Evolutionary conservation across 1,284 basidiomycete genomes (phyloP), one percentile per base, ranked within the genome.

Genomic region (Lignosus rhinocerotis): DNA sequence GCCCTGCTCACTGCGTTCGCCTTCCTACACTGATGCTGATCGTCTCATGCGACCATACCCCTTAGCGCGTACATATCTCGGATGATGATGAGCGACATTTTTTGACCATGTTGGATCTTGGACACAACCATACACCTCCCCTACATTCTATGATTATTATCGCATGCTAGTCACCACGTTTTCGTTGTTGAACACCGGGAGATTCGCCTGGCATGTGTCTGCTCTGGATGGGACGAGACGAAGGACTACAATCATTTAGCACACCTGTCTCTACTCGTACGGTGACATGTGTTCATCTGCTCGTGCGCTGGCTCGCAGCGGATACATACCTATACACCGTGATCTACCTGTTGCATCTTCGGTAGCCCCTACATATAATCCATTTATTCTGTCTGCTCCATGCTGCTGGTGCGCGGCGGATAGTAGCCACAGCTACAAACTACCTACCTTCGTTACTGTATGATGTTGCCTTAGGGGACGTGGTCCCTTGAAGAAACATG

Each of bases 1-100:
- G 58, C 55, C 5, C n/a, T 58, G 21, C 43, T 62, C 42, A 56
- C 60, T 14, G 55, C 57, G 42, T 11, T 61, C 36, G 60, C 55
- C n/a, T 36, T 17, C 8, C 32, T 58, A 47, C 60, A 54, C 36
- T 62, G 44, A 59, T 17, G 25, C 25, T 25, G 25, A 25, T 25
- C 25, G 25, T 25, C 11, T 12, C 6, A 10, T n/a, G 12, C 31
- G 45, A 3, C n/a, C 16, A 38, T 38, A 38, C 36, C 36, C 36
- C 36, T 11, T 32, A 6, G 17, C 39, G 34, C 33, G 12, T 1
- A 34, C 43, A 32, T 38, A 17, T 46, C 42, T 41, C 32, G 19
- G 33, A 38, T 30, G 48, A 39, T 52, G 43, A 34, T 32, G 49
- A 58, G 56, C 53, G 60, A 61, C 60, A 39, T 17, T 54, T 58